Base-by-base conservation (phyloP, 768 basidiomycete genomes). In the Xanthoconium purpureum region DNA sequence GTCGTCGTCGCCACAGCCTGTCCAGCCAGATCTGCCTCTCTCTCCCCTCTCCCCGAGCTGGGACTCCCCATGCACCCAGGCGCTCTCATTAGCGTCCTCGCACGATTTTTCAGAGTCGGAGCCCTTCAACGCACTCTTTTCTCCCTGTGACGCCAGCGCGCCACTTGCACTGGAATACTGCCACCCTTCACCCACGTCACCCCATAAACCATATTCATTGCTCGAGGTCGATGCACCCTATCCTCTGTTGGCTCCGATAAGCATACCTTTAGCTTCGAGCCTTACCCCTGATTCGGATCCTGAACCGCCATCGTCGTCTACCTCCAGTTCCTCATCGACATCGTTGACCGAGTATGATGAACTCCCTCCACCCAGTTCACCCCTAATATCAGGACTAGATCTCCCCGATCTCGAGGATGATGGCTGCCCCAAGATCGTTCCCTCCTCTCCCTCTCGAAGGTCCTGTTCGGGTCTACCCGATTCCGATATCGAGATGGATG, bases 31-130 rank as follows among this genome's bases (percentile, higher is more conserved):
- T 44, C 50, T 60, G 11, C 66, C 66, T 11, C 64, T 74, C 9
- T 73, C 75, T 5, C 74, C 75, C 5, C 61, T 75, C 32, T 75
- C 74, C 15, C 75, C 74, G 45, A 66, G 63, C 32, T 73, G 71
- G 74, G 64, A 60, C 18, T 47, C 65, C 6, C 50, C 63, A 2
- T 45, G 55, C 39, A 44, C 66, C 1, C 56, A 47, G 15, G 47
- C 47, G 2, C 54, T 63, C n/a, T 51, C 60, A 6, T 53, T 66
- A 40, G 43, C 56, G 7, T 54, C 61, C 10, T 20, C 62, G 33
- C 57, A 60, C 5, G 65, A 67, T 30, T 61, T 61, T n/a, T 42
- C 58, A 29, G 59, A 58, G 29, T 38, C 59, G 11, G 64, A 66
- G 30, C 58, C 53, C 20, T 30, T 54, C 54, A 38, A 68, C 17